phyloP scores from a whole-genome alignment of 2,329 filamentous ascomycete genomes.

The Ceratocystis destructans region DNA sequence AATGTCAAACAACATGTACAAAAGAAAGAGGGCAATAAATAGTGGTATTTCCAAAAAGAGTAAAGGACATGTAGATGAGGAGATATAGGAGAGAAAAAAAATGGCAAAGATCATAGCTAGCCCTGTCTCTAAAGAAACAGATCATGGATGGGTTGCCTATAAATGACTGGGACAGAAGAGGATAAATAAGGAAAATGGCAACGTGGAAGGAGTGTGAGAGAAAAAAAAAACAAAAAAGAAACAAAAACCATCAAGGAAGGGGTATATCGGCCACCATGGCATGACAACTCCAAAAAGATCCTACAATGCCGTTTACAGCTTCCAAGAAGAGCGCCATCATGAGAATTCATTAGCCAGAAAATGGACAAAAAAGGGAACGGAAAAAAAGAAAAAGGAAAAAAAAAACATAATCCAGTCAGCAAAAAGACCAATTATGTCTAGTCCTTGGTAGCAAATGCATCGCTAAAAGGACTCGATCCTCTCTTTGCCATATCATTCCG shows the following conservation, averaged over 20 bases:
- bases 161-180: conserved; percentile 12
- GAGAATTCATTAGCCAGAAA: conserved; percentile 7
- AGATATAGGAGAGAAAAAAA: neutral
- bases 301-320: neutral
- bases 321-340: neutral
- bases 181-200: conserved; percentile 9
- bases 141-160: neutral
- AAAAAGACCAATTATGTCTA: conserved; percentile 21
- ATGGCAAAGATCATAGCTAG: neutral
- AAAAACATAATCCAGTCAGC: neutral
- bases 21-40: neutral
- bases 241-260: neutral
- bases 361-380: conserved; percentile 3
- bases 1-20: neutral
- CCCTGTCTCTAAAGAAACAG: neutral
- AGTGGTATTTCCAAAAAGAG: neutral
- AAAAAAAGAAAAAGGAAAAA: neutral
- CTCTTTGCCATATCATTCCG: conserved; percentile 24
- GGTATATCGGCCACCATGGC: conserved; percentile 2
- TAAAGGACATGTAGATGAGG: neutral
- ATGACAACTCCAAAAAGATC: conserved; percentile 2
- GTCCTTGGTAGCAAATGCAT: conserved; percentile 44
- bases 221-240: conserved; percentile 21
- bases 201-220: conserved; percentile 17
- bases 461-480: conserved; percentile 40